Evolutionary conservation across 495 filamentous ascomycete genomes (phyloP).

Genomic region (Entonaema liquescens): DNA sequence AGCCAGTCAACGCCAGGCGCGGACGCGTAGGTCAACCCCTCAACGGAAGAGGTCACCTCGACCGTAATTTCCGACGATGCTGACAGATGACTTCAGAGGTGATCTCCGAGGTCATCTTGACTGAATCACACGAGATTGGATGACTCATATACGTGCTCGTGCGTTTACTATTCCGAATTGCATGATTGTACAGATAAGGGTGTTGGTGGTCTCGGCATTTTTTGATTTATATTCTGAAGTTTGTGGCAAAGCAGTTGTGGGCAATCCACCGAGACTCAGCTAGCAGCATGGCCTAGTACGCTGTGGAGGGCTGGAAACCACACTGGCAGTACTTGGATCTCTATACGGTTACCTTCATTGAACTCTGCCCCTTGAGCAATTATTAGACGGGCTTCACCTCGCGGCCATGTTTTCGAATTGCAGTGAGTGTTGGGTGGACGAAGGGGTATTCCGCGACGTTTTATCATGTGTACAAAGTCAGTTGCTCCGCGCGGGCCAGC

Average conservation of each 20-base stretch:
- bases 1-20: conserved; percentile 59
- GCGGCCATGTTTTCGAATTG: conserved; percentile 34
- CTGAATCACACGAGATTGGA: conserved; percentile 28
- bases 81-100: conserved; percentile 45
- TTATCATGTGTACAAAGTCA: conserved; percentile 40
- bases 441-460: conserved; percentile 17
- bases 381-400: conserved; percentile 42
- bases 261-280: conserved; percentile 20
- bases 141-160: conserved; percentile 20
- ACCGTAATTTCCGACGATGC: conserved; percentile 33
- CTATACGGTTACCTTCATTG: conserved; percentile 39
- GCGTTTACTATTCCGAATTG: conserved; percentile 29
- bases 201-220: conserved; percentile 39
- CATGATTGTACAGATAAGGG: conserved; percentile 40
- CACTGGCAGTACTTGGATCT: conserved; percentile 39
- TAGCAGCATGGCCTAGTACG: conserved; percentile 34
- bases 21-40: conserved; percentile 61
- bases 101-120: conserved; percentile 33
- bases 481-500: conserved; percentile 24
- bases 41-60: conserved; percentile 46
- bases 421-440: conserved; percentile 29
- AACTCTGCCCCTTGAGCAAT: conserved; percentile 29
- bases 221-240: conserved; percentile 41
- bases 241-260: conserved; percentile 26
- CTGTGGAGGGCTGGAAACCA: conserved; percentile 42